A percentile compares a stretch with the other conserved stretches of the same genome.
Evolutionary conservation across 2,329 filamentous ascomycete genomes (phyloP).

Genomic region (Colletotrichum plurivorum): DNA sequence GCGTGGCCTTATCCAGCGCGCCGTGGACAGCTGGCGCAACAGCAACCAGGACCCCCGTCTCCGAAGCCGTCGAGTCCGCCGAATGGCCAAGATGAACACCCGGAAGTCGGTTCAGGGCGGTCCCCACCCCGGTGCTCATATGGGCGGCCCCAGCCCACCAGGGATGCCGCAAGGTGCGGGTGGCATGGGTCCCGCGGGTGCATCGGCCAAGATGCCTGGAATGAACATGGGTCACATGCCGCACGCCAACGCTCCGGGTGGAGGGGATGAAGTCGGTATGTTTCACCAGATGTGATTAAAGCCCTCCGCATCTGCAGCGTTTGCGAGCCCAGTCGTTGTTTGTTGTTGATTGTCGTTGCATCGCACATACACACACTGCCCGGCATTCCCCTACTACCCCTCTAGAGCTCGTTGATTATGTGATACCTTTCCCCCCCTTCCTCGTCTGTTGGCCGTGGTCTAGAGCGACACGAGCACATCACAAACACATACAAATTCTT

Average conservation of each 20-base stretch:
- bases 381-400: constrained; percentile 26
- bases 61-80: constrained; percentile 89
- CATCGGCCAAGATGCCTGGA: constrained; percentile 74
- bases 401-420: constrained; percentile 43
- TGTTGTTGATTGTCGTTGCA: constrained; percentile 44
- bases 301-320: constrained; percentile 56
- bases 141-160: constrained; percentile 77
- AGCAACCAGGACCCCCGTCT: constrained; percentile 96
- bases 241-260: constrained; percentile 77
- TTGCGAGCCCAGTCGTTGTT: constrained; percentile 39
- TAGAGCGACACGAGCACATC: constrained; percentile 40
- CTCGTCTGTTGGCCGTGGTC: constrained; percentile 37
- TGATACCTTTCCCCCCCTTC: constrained; percentile 51
- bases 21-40: constrained; percentile 98
- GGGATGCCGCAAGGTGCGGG: constrained; percentile 74
- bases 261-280: constrained; percentile 95
- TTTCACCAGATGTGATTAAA: constrained; percentile 89
- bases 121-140: constrained; percentile 71
- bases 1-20: constrained; percentile 94
- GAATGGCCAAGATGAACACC: constrained; percentile 96
- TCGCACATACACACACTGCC: constrained; percentile 42
- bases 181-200: constrained; percentile 71
- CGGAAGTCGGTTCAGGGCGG: constrained; percentile 79
- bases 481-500: constrained; percentile 37
- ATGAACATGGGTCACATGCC: constrained; percentile 80